Base-by-base conservation (phyloP, 306 rosid species). In the Quercus cerris region DNA sequence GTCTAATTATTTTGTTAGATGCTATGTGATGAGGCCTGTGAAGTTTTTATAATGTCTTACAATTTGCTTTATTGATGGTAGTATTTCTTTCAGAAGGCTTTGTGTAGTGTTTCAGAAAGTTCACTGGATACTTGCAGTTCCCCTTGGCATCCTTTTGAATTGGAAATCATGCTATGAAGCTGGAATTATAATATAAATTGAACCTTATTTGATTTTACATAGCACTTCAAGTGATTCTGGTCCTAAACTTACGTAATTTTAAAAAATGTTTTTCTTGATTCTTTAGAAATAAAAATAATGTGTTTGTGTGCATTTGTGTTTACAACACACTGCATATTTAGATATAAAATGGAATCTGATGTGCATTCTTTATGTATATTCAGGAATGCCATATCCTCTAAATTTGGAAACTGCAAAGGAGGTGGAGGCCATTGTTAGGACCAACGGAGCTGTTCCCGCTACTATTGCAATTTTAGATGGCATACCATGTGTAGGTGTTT, bases 371-470 rank as follows among this genome's bases (percentile, higher is more conserved):
- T 77, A 10, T 9, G 67, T 77, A 62, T 81, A 78, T 87, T 68
- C 71, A 94, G 98, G 98, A 79, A 94, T 94, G 97, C 99, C 99
- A 17, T 92, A 91, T 90, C 97, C 99, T 25, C 88, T 88, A 77
- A 94, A 92, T 87, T 82, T 92, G 82, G 89, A 90, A 82, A 94
- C 97, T 23, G 99, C 97, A 2, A 90, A 77, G 85, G 91, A 91
- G 83, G 95, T 94, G 31, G 99, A 94, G 80, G 83, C 86, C 18
- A 81, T 90, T 33, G 93, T 94, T 70, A 90, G 94, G 79, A 81
- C 82, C 71, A 91, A 91, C 3, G 97, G 97, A 58, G 97, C 99
- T 20, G 93, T 93, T 91, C 97, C 99, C 52, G 99, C 99, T 35
- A 94, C 99, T 80, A 73, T 93, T 79, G 99, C 99, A 46, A 92